A percentile compares a stretch with the other conserved stretches of the same genome.
These are phyloP conservation scores for Barnettozyma botsteinii DNA, from an alignment of 805 yeast genomes.

Conservation along the genomic window DNA sequence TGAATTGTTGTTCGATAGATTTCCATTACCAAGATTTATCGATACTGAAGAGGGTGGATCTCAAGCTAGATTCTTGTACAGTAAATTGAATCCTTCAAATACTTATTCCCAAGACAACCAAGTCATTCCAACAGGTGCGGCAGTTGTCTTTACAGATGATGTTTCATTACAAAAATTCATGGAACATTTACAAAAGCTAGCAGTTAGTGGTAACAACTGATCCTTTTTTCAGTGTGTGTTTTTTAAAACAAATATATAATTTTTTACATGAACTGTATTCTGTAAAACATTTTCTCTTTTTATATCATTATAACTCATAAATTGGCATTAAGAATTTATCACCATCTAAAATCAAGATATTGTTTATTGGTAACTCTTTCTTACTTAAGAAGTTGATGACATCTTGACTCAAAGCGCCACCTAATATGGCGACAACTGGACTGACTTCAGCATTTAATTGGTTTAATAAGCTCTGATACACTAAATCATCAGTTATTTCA, in stretches of 20 bases:
- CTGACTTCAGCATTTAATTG: slow-evolving; percentile 62
- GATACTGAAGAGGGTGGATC: slow-evolving; percentile 98
- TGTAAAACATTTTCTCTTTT: too few relatives aligned
- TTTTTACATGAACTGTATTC: not conserved
- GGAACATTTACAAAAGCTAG: slow-evolving; percentile 88
- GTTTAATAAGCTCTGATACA: slow-evolving; percentile 34
- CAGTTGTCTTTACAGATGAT: slow-evolving; percentile 93
- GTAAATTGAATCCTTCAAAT: slow-evolving; percentile 92
- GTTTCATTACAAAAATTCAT: slow-evolving; percentile 92
- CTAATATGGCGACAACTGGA: slow-evolving; percentile 82
- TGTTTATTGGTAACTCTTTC: slow-evolving; percentile 77
- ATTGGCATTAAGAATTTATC: slow-evolving; percentile 70
- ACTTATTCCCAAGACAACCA: slow-evolving; percentile 55
- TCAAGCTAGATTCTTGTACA: slow-evolving; percentile 93
- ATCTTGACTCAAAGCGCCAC: slow-evolving; percentile 89
- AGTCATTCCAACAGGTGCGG: slow-evolving; percentile 43
- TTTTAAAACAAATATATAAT: not conserved
- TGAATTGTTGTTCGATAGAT: slow-evolving; percentile 82
- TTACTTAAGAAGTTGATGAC: slow-evolving; percentile 75
- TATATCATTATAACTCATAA: slow-evolving; percentile 40
- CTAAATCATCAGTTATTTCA: slow-evolving; percentile 35
- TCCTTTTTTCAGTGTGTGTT: too few relatives aligned
- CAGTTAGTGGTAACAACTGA: slow-evolving; percentile 41
- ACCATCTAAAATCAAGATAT: slow-evolving; percentile 74
- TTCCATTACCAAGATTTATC: slow-evolving; percentile 96